phyloP scores from a whole-genome alignment of 495 filamentous ascomycete species.

The Glonium stellatum region DNA sequence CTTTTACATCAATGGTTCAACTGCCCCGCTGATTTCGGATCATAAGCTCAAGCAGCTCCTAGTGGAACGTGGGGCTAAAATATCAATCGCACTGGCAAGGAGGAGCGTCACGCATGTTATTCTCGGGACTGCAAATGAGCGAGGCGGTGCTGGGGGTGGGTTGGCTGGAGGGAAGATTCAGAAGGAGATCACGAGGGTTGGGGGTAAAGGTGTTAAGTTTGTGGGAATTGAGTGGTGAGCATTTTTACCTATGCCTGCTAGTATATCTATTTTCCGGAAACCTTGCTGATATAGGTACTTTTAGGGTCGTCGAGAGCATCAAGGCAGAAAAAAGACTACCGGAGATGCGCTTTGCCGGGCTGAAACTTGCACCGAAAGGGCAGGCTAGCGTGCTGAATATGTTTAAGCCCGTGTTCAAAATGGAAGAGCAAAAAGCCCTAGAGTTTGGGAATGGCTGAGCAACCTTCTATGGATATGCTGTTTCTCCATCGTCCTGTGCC shows the following conservation, averaged over 20 bases:
- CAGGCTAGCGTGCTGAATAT: slow-evolving; percentile 57
- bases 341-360: slow-evolving; percentile 60
- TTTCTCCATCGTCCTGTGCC: too few species aligned
- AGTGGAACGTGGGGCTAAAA: slow-evolving; percentile 59
- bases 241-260: neutral
- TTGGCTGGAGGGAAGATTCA: slow-evolving; percentile 76
- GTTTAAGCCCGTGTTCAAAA: slow-evolving; percentile 30
- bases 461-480: too few species aligned
- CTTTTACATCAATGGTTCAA: slow-evolving; percentile 87
- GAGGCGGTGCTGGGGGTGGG: slow-evolving; percentile 62
- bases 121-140: slow-evolving; percentile 52
- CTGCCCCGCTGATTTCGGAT: slow-evolving; percentile 72
- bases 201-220: slow-evolving; percentile 65
- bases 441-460: neutral
- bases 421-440: neutral
- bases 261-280: neutral
- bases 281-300: slow-evolving; percentile 38
- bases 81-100: slow-evolving; percentile 61
- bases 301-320: slow-evolving; percentile 62
- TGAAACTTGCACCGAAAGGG: slow-evolving; percentile 52
- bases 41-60: slow-evolving; percentile 78
- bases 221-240: slow-evolving; percentile 70
- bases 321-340: slow-evolving; percentile 65
- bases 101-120: slow-evolving; percentile 82
- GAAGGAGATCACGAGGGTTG: slow-evolving; percentile 62